Base-by-base conservation (phyloP, 2,329 filamentous ascomycete genomes). In the Diaporthe sp. region DNA sequence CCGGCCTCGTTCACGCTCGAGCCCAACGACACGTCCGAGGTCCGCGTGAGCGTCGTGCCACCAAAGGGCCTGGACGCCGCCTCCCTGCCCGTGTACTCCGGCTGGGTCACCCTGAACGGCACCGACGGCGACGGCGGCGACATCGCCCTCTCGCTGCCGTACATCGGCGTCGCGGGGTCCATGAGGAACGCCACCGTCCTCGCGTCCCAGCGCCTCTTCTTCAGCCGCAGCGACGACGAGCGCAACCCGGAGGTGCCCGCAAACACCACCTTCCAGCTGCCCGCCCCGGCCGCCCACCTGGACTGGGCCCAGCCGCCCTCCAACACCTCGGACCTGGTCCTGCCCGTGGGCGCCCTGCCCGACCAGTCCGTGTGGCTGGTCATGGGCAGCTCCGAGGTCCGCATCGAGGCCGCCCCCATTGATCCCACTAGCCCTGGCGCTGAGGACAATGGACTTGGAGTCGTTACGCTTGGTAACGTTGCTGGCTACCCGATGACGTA, bases 21-120 rank as follows among this genome's bases (percentile, higher is more conserved):
- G 6, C 81, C 82, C 1, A 79, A 79, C 15, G 76, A 69, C 15
- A 75, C 77, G 3, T 77, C 77, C 25, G 76, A 79, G 25, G 78
- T 83, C 30, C 78, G 76, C 5, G 77, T 82, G 52, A 79, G 78
- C 2, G 35, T 55, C 10, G 47, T 55, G 5, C 61, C 57, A 10
- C 57, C 55, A 3, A 45, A 70, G 33, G 61, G 60, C 10, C 57
- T 69, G 2, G 78, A 78, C n/a, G 76, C 77, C 9, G 76, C 75
- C 1, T 80, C 80, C 5, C 77, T 86, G n/a, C 85, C 85, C 5
- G 80, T 87, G 9, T 87, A 86, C 79, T 83, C 83, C n/a, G 86
- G 86, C 47, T 86, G 82, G 79, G 79, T 87, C 68, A 79, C 83
- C n/a, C 77, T 87, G 61, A 84, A 83, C 55, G 81, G 81, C 68